phyloP scores from a whole-genome alignment of 768 basidiomycete genomes.

The Collybia sordida region DNA sequence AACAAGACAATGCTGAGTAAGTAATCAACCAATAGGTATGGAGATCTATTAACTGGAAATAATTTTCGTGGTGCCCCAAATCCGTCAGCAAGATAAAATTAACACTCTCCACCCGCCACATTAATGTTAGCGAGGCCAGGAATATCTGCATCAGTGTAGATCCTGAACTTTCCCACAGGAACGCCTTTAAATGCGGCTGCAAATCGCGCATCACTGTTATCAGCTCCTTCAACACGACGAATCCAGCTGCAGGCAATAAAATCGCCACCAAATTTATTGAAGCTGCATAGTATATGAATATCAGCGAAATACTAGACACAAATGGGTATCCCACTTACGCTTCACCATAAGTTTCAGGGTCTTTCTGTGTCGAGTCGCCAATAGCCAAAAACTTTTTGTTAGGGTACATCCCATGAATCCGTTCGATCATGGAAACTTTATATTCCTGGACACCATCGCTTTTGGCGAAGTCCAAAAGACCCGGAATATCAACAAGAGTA shows the following conservation, averaged over 20 bases:
- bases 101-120: constrained; percentile 39
- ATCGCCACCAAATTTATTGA: constrained; percentile 31
- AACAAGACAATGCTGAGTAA: no score
- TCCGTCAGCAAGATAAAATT: not conserved
- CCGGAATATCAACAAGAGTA: constrained; percentile 29
- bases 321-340: constrained; percentile 28
- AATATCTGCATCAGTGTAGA: constrained; percentile 37
- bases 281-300: constrained; percentile 19
- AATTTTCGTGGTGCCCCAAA: not conserved
- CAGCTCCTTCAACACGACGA: constrained; percentile 39
- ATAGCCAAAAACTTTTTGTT: constrained; percentile 40
- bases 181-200: constrained; percentile 26
- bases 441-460: constrained; percentile 28
- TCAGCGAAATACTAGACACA: not conserved
- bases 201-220: constrained; percentile 39
- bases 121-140: constrained; percentile 29
- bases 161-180: constrained; percentile 27
- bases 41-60: not conserved
- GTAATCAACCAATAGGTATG: no score
- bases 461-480: constrained; percentile 25
- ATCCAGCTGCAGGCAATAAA: constrained; percentile 44
- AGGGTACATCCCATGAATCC: constrained; percentile 40
- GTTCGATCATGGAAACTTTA: constrained; percentile 36
- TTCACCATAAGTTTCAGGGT: constrained; percentile 43
- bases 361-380: constrained; percentile 46